Percentiles rank a stretch among this genome's conserved stretches.
phyloP scores from a whole-genome alignment of 2,329 filamentous ascomycete species.

The Peltaster fructicola region DNA sequence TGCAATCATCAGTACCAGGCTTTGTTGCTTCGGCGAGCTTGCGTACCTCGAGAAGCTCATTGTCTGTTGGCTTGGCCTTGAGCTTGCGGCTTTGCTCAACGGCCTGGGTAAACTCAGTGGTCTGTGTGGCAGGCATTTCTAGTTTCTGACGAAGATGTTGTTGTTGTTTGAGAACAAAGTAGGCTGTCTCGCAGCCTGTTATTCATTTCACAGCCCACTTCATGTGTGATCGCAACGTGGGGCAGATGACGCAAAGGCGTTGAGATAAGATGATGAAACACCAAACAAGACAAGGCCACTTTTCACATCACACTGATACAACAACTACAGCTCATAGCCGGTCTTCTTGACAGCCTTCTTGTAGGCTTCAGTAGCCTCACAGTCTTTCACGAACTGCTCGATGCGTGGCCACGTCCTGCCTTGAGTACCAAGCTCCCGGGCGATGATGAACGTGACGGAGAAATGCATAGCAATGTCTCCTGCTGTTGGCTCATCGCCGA shows the following conservation, averaged over 20 bases:
- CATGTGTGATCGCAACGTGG: too few species aligned
- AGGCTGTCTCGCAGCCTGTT: too few species aligned
- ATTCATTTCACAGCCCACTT: too few species aligned
- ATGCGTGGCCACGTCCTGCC: constrained; percentile 19
- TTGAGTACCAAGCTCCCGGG: constrained; percentile 20
- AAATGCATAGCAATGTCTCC: constrained; percentile 32
- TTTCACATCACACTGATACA: too few species aligned
- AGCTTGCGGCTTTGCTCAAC: constrained; percentile 49
- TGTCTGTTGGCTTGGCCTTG: constrained; percentile 43
- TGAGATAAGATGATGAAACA: too few species aligned
- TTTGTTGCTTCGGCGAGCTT: neutral
- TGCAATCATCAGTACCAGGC: constrained; percentile 12
- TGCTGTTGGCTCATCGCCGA: constrained; percentile 24
- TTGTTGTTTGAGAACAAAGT: too few species aligned
- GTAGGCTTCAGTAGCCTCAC: constrained; percentile 20
- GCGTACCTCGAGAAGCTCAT: constrained; percentile 44
- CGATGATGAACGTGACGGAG: constrained; percentile 23
- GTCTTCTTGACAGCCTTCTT: constrained; percentile 25
- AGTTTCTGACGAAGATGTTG: too few species aligned
- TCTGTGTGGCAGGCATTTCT: too few species aligned
- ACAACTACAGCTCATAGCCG: constrained; percentile 15
- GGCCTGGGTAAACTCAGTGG: constrained; percentile 69
- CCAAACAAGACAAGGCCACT: too few species aligned
- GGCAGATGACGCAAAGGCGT: too few species aligned
- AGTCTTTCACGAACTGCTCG: constrained; percentile 21